Base-by-base conservation (phyloP, 371 early-diverging fungal species). In the Parasitella parasitica region DNA sequence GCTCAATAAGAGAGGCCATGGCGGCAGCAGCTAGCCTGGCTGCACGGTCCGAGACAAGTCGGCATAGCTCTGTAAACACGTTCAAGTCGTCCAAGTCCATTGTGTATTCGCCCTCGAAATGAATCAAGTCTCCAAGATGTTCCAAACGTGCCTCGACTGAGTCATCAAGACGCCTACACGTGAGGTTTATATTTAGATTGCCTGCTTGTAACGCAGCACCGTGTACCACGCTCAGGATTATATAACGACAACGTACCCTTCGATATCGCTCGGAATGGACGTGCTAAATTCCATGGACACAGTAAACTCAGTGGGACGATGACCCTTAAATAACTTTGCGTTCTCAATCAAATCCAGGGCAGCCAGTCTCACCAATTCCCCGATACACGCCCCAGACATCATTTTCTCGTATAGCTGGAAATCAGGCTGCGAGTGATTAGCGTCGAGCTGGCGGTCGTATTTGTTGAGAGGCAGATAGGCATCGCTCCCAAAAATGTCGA, bases 271-370 rank as follows among this genome's bases (percentile, higher is more conserved):
- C 88, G 93, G 88, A 69, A 83, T 81, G 6, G 88, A 82, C n/a
- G 97, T 97, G 48, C 94, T 92, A 54, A 97, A 94, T 20, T 78
- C 70, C 82, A 90, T 91, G 20, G 83, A 86, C 32, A 77, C 82
- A 70, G 87, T 86, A 54, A 96, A 70, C 28, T 80, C 82, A 20
- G 71, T 39, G 0, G 91, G 89, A 43, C 84, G 82, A 39, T 72
- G 67, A 34, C 93, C 92, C 16, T 71, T 57, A 51, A 80, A 75
- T 0, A 80, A 59, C 51, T 72, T 54, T 16, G 60, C 53, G 9
- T 71, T 56, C 27, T 80, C 78, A 24, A 74, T 83, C 41, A 97
- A 75, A 60, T 94, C 77, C 39, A 94, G 51, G 15, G 89, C 60
- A 24, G 86, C 81, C 56, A 86, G 57, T 16, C 94, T 87, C 15